These are phyloP conservation scores for Tetradesmus lagerheimii DNA, from an alignment of 139 green algal genomes.

Conservation along the genomic window DNA sequence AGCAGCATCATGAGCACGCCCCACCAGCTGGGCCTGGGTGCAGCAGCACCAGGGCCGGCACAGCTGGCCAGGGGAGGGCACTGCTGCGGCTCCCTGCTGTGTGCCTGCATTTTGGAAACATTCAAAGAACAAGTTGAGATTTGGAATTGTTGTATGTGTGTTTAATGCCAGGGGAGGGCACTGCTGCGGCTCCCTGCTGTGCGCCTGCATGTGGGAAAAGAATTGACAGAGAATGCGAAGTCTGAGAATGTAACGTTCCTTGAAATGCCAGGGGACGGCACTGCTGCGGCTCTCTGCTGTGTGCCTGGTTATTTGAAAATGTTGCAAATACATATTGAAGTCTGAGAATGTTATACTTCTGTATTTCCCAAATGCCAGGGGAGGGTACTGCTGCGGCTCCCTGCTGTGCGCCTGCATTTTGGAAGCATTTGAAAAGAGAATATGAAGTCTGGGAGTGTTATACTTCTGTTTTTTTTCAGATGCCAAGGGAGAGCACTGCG, in stretches of 20 bases:
- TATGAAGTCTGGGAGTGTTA: too few relatives aligned
- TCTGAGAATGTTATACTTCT: too few relatives aligned
- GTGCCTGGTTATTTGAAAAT: neutral
- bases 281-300: neutral
- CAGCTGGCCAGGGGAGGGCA: neutral
- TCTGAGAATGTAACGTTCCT: too few relatives aligned
- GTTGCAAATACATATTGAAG: neutral
- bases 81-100: neutral
- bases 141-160: too few relatives aligned
- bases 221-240: too few relatives aligned
- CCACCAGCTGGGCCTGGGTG: neutral
- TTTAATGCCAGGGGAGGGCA: neutral
- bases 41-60: neutral
- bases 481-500: too few relatives aligned
- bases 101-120: neutral
- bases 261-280: too few relatives aligned
- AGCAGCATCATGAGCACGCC: slow-evolving; percentile 20
- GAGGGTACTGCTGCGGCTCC: neutral
- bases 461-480: too few relatives aligned
- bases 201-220: too few relatives aligned
- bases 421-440: too few relatives aligned
- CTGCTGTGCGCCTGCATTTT: too few relatives aligned
- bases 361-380: too few relatives aligned
- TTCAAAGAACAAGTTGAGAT: neutral
- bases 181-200: neutral